Conservation (phyloP, 495 filamentous ascomycete genomes). For the Margaritispora aquatica region DNA sequence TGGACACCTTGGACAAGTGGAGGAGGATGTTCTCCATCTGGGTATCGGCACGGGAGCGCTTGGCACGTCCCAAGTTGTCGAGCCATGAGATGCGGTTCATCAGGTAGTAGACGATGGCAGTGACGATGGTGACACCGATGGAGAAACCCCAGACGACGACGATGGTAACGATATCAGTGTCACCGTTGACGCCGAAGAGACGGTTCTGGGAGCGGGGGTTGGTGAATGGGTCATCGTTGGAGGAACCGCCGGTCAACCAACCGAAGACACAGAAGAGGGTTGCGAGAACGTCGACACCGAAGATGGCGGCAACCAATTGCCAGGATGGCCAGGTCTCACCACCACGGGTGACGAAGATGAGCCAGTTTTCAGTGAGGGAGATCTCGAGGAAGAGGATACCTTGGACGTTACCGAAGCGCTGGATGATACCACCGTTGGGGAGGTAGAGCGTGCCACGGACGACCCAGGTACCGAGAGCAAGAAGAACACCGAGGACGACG, state of each 20-base stretch:
- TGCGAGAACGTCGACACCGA: conserved; percentile 61
- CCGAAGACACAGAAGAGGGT: conserved; percentile 71
- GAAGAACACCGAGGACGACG: conserved; percentile 57
- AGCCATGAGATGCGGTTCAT: conserved; percentile 62
- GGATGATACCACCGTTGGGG: conserved; percentile 62
- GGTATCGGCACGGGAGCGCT: conserved; percentile 65
- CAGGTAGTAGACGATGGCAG: conserved; percentile 71
- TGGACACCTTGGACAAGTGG: conserved; percentile 67
- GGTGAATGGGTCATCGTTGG: conserved; percentile 26
- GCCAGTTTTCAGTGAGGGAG: conserved; percentile 71
- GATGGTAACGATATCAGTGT: conserved; percentile 69
- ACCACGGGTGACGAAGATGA: conserved; percentile 75
- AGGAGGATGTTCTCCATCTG: conserved; percentile 77
- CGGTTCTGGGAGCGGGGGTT: conserved; percentile 36
- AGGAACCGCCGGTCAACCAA: conserved; percentile 47
- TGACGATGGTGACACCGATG: conserved; percentile 70
- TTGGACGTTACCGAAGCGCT: conserved; percentile 67
- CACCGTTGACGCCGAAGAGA: conserved; percentile 49
- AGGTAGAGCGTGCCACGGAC: conserved; percentile 62
- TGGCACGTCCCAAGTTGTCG: conserved; percentile 75
- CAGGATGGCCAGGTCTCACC: conserved; percentile 65
- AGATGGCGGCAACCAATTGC: conserved; percentile 66
- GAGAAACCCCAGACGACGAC: conserved; percentile 75
- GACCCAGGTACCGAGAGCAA: conserved; percentile 64
- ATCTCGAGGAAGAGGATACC: conserved; percentile 70